Evolutionary conservation across 331 rosid genomes (phyloP).

Genomic region (Pyracantha coccinea): DNA sequence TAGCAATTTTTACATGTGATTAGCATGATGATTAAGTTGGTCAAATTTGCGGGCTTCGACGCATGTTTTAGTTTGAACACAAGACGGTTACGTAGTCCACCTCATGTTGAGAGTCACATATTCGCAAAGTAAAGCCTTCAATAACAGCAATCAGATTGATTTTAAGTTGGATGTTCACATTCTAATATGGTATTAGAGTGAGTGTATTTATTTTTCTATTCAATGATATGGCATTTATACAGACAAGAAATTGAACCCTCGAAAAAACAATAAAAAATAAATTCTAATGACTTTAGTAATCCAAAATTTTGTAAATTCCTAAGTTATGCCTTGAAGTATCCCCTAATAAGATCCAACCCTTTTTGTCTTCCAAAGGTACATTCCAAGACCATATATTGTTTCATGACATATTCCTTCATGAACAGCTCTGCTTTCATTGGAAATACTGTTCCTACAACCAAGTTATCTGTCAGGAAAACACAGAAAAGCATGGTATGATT

Average conservation of each 20-base stretch:
- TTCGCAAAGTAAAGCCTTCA: too few species aligned
- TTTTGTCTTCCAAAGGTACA: neutral
- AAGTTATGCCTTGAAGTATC: neutral
- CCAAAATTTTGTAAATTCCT: neutral
- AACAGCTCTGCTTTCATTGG: too few species aligned
- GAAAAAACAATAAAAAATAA: neutral
- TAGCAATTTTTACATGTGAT: neutral
- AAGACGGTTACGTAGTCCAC: neutral
- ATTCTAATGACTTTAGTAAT: neutral
- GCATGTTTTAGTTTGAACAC: neutral
- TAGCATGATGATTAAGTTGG: neutral
- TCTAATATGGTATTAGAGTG: too few species aligned
- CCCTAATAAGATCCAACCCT: neutral
- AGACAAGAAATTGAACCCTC: neutral
- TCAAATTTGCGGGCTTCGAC: neutral
- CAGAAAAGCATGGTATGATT: conserved; percentile 6
- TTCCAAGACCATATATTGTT: neutral
- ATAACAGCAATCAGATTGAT: too few species aligned
- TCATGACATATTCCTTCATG: neutral
- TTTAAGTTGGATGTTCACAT: too few species aligned
- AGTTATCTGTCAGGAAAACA: neutral
- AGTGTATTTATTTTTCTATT: too few species aligned
- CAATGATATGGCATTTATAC: neutral
- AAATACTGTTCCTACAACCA: neutral
- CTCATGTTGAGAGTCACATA: too few species aligned